Percentiles rank a stretch among this genome's conserved stretches.
phyloP scores from a whole-genome alignment of 495 filamentous ascomycete genomes.

The Penicillium crystallinum region DNA sequence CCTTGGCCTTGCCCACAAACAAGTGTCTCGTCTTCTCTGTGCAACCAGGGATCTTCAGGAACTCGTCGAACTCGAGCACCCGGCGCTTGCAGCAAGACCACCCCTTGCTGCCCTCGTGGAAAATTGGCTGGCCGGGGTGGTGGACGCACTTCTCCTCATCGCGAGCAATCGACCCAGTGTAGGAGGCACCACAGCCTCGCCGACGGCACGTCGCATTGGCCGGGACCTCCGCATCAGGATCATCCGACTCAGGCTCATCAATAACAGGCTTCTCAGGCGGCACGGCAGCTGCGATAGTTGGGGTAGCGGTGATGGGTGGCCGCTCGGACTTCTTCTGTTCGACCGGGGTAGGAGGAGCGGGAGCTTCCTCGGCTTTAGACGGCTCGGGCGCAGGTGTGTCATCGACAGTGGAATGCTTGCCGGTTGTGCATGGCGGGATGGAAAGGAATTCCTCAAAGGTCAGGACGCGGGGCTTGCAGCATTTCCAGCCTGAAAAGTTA shows the following conservation, averaged over 20 bases:
- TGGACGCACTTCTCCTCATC: slow-evolving; percentile 77
- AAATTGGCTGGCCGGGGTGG: slow-evolving; percentile 82
- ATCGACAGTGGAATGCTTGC: slow-evolving; percentile 85
- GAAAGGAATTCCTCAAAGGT: slow-evolving; percentile 98
- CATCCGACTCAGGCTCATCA: slow-evolving; percentile 84
- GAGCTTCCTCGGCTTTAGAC: slow-evolving; percentile 34
- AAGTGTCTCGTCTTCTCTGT: slow-evolving; percentile 74
- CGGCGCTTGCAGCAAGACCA: slow-evolving; percentile 95
- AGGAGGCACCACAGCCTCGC: slow-evolving; percentile 62
- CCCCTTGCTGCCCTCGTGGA: slow-evolving; percentile 96
- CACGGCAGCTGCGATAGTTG: slow-evolving; percentile 49
- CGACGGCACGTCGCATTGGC: slow-evolving; percentile 72
- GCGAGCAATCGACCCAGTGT: slow-evolving; percentile 52
- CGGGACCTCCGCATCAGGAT: slow-evolving; percentile 63
- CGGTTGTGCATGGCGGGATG: slow-evolving; percentile 90
- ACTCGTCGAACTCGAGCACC: slow-evolving; percentile 96
- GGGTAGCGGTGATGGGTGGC: slow-evolving; percentile 33
- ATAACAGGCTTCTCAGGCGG: slow-evolving; percentile 58
- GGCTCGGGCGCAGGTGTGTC: slow-evolving; percentile 57
- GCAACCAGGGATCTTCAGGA: slow-evolving; percentile 91
- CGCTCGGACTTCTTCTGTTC: slow-evolving; percentile 22
- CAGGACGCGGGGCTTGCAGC: slow-evolving; percentile 95
- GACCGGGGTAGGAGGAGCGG: slow-evolving; percentile 26
- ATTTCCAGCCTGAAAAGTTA: slow-evolving; percentile 80
- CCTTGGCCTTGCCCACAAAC: slow-evolving; percentile 76